Evolutionary conservation across 1,139 yeast species (phyloP), one percentile per base, ranked within the genome.

Genomic region (Pichia sp.): DNA sequence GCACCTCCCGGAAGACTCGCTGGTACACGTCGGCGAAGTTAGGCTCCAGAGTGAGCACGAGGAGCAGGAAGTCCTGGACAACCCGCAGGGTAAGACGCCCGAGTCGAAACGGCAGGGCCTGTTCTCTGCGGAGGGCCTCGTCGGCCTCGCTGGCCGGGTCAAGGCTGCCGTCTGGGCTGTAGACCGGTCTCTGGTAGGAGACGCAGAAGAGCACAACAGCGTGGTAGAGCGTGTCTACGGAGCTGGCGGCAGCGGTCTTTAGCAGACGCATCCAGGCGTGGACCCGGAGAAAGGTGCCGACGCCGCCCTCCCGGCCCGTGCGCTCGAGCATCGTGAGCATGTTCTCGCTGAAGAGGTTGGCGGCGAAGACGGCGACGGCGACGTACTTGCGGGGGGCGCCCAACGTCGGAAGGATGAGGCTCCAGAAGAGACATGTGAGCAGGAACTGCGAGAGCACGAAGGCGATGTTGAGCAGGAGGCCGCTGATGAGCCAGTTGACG

Each of bases 1-100:
- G 40, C 41, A n/a, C 29, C 12, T 42, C 47, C n/a, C 29, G 34
- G 9, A 43, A 4, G 12, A 41, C 30, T 17, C 41, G 17, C 16
- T 49, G 30, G 42, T 46, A 46, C 14, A 20, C 31, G 16, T 51
- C 49, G 12, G 46, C 49, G 27, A 50, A 48, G 9, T 53, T 46
- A 4, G 56, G 56, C 4, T 48, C 10, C 31, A 54, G 10, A 2
- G 56, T 54, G 36, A 50, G 33, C 27, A 48, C 29, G 17, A 54
- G 46, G 4, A 54, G 40, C 6, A 34, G 34, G 3, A 4, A 2
- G 38, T 54, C 56, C 40, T 54, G 51, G 9, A 51, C 4, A 9
- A 44, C 17, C 41, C 41, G 17, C 41, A 38, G 17, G 17, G 14
- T 20, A 14, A 14, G 16, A n/a, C 7, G 41, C 6, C 41, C 16